Percentiles rank a stretch among this genome's conserved stretches.
phyloP scores from a whole-genome alignment of 2,329 filamentous ascomycete genomes.

The Cladosporium sp. region DNA sequence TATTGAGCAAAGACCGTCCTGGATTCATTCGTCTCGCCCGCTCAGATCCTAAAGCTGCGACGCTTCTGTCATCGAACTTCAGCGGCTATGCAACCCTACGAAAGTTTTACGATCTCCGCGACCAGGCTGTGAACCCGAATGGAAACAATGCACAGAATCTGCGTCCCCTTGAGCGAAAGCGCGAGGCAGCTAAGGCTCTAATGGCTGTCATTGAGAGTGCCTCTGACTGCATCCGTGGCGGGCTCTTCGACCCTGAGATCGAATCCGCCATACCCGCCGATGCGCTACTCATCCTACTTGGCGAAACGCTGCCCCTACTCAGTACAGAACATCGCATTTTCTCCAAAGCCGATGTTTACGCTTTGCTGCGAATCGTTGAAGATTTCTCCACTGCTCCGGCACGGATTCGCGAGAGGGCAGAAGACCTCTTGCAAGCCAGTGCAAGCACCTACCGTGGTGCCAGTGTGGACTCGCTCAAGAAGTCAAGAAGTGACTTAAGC shows the following conservation, averaged over 20 bases:
- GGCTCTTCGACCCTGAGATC: slow-evolving; percentile 74
- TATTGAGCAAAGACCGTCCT: slow-evolving; percentile 67
- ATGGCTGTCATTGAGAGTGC: slow-evolving; percentile 81
- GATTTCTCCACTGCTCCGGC: slow-evolving; percentile 25
- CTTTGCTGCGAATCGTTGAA: slow-evolving; percentile 25
- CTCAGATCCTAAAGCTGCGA: slow-evolving; percentile 74
- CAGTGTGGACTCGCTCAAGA: slow-evolving; percentile 6
- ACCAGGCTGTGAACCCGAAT: slow-evolving; percentile 49
- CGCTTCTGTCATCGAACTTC: slow-evolving; percentile 76
- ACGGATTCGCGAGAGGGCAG: slow-evolving; percentile 26
- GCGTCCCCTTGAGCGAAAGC: slow-evolving; percentile 56
- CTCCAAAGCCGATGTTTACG: slow-evolving; percentile 24
- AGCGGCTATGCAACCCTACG: slow-evolving; percentile 90
- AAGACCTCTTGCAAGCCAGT: slow-evolving; percentile 23
- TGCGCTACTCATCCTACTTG: slow-evolving; percentile 75
- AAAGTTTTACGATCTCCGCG: slow-evolving; percentile 84
- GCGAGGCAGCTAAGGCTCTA: slow-evolving; percentile 67
- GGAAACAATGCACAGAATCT: slow-evolving; percentile 39
- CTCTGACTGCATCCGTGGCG: slow-evolving; percentile 85
- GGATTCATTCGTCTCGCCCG: slow-evolving; percentile 68
- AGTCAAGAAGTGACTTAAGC: slow-evolving; percentile 20
- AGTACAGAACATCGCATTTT: slow-evolving; percentile 39
- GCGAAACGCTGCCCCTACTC: slow-evolving; percentile 75
- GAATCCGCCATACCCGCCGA: slow-evolving; percentile 86
- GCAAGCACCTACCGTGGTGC: slow-evolving; percentile 21